Evolutionary conservation across 371 early-diverging fungal genomes (phyloP), one percentile per base, ranked within the genome.

Genomic region (Apophysomyces variabilis): DNA sequence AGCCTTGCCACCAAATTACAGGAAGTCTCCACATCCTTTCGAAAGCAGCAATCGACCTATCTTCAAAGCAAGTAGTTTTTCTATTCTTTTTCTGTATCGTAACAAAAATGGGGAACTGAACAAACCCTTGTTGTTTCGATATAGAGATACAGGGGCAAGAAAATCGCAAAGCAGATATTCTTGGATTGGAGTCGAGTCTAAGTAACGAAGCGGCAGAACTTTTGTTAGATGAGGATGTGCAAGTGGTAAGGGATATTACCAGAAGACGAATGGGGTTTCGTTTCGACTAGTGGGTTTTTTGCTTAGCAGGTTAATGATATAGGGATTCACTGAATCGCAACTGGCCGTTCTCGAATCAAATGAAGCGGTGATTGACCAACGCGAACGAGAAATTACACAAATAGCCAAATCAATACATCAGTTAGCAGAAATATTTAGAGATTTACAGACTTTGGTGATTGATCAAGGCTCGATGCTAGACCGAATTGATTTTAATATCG

Each of bases 391-490:
- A 74, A 90, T 99, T 66, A 91, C 90, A 54, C 90, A 96, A 58
- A 96, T 99, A 57, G 94, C 93, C 46, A 89, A 93, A 67, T 93
- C 95, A n/a, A 96, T 99, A 65, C 80, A 88, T 61, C 91, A 94
- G 46, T 79, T 99, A 50, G 96, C 96, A 3, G 93, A 92, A 43
- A 89, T 99, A 14, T 97, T 99, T 77, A 82, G 91, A 67, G 96
- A 96, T 71, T 73, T 98, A 70, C 95, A 97, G 67, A 88, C 91
- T 16, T 87, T 99, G 85, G 94, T 98, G 16, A 96, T 99, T 65
- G 97, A 97, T 74, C 99, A 99, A 76, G 99, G 99, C 1, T 94
- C 96, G 3, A 71, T 99, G 68, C 82, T 99, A 47, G 99, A 99
- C 80, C 90, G 99, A 26, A 98, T 99, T 65, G 99, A 99, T 76